Evolutionary conservation across 768 basidiomycete species (phyloP), one percentile per base, ranked within the genome.

Genomic region (Dioszegia hungarica): DNA sequence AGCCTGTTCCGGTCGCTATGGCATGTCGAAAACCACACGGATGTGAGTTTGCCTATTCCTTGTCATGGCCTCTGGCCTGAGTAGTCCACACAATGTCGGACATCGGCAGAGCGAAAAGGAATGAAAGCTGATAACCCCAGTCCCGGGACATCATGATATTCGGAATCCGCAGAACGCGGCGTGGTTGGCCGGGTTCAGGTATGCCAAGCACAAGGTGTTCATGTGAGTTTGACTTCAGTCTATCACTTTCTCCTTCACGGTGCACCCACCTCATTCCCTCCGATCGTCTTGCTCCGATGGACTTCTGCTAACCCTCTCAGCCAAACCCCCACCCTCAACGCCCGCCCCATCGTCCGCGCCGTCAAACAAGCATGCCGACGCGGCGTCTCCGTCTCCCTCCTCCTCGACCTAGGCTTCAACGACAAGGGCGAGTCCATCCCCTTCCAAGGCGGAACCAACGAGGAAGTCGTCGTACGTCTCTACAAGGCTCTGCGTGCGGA

Each of bases 251-350:
- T 24, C 28, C n/a, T n/a, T n/a, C n/a, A n/a, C n/a, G n/a, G n/a
- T n/a, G n/a, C n/a, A n/a, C n/a, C n/a, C n/a, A n/a, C n/a, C n/a
- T n/a, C n/a, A n/a, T n/a, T n/a, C n/a, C n/a, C n/a, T n/a, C n/a
- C n/a, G n/a, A n/a, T n/a, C n/a, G n/a, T n/a, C n/a, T n/a, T 53
- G 14, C 15, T 43, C 38, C n/a, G 15, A 19, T 9, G 20, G 43
- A 50, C 1, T 29, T 38, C 17, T 11, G 46, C 41, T 60, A 20
- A 56, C 41, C 19, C n/a, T 41, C 9, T 2, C 64, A 82, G 80
- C 54, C 86, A 88, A 79, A 83, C 84, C 0, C 86, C 86, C 1
- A 86, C 85, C 8, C 81, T 86, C 57, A 87, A 88, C 58, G 85
- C 86, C 3, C 74, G 73, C 17, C 86, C 85, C 2, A 80, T 85